These are phyloP conservation scores for Petunia axillaris DNA, from an alignment of 257 asterid species.

Conservation along the genomic window DNA sequence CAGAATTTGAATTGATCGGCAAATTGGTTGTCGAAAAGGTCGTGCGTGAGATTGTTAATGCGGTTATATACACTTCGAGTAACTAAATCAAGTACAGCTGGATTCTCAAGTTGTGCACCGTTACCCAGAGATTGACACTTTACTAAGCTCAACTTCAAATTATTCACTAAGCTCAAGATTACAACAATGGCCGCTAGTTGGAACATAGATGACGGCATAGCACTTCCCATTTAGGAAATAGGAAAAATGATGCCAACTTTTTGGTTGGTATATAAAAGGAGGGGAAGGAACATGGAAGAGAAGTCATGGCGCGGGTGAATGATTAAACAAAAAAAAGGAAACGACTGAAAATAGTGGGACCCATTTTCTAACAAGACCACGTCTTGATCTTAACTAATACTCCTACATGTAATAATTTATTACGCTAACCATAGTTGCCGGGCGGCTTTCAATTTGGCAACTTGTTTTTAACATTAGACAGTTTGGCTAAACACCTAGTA, in stretches of 20 bases:
- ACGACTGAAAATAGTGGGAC: conserved; percentile 6
- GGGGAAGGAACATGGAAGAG: neutral
- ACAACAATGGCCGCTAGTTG: conserved; percentile 12
- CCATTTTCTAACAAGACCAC: conserved; percentile 16
- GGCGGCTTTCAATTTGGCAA: no score
- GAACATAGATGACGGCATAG: conserved; percentile 4
- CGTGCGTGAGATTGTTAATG: conserved; percentile 24
- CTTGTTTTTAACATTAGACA: neutral
- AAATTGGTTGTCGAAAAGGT: conserved; percentile 17
- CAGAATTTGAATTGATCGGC: conserved; percentile 26
- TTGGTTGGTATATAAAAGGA: neutral
- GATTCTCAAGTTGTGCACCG: conserved; percentile 26
- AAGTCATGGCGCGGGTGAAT: conserved; percentile 10
- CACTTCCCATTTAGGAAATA: neutral
- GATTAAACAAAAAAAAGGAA: neutral
- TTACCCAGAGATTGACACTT: conserved; percentile 18
- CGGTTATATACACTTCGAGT: conserved; percentile 25
- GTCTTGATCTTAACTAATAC: neutral
- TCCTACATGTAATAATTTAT: no score
- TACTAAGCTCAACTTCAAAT: conserved; percentile 1
- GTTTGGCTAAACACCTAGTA: neutral
- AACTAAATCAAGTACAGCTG: conserved; percentile 29
- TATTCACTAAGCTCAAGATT: neutral
- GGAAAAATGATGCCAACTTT: neutral
- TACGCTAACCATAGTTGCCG: no score